Evolutionary conservation across 805 yeast species (phyloP).

Genomic region (Saccharomycopsis fermentans): DNA sequence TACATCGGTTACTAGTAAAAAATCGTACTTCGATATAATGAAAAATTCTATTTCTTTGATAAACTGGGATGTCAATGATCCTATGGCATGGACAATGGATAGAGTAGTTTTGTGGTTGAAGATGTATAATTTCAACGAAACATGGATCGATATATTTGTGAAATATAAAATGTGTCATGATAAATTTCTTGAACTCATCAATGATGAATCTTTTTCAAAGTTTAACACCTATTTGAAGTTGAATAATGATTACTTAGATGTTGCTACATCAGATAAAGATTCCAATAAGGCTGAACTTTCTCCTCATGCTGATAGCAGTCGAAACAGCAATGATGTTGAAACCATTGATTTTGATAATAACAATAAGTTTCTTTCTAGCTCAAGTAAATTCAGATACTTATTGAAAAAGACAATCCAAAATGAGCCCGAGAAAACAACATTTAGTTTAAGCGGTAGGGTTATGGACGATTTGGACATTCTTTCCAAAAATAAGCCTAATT

Average conservation of each 20-base stretch:
- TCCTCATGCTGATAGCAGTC: neutral
- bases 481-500: neutral
- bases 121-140: slow-evolving; percentile 52
- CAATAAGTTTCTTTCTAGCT: slow-evolving; percentile 30
- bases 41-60: slow-evolving; percentile 16
- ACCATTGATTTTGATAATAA: neutral
- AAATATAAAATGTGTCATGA: slow-evolving; percentile 50
- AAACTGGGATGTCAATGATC: slow-evolving; percentile 41
- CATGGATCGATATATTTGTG: slow-evolving; percentile 63
- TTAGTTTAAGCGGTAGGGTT: neutral
- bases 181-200: slow-evolving; percentile 54
- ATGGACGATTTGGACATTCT: slow-evolving; percentile 11
- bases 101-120: slow-evolving; percentile 62
- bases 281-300: neutral
- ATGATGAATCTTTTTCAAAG: slow-evolving; percentile 49
- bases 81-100: slow-evolving; percentile 63
- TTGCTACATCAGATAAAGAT: slow-evolving; percentile 19
- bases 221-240: slow-evolving; percentile 25
- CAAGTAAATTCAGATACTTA: slow-evolving; percentile 45
- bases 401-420: slow-evolving; percentile 34
- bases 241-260: slow-evolving; percentile 17
- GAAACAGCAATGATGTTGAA: neutral
- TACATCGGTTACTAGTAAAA: slow-evolving; percentile 6
- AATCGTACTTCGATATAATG: slow-evolving; percentile 5
- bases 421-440: neutral